Percentiles rank a stretch among this genome's conserved stretches.
phyloP scores from a whole-genome alignment of 1,284 basidiomycete genomes.

The Thecaphora thlaspeos region DNA sequence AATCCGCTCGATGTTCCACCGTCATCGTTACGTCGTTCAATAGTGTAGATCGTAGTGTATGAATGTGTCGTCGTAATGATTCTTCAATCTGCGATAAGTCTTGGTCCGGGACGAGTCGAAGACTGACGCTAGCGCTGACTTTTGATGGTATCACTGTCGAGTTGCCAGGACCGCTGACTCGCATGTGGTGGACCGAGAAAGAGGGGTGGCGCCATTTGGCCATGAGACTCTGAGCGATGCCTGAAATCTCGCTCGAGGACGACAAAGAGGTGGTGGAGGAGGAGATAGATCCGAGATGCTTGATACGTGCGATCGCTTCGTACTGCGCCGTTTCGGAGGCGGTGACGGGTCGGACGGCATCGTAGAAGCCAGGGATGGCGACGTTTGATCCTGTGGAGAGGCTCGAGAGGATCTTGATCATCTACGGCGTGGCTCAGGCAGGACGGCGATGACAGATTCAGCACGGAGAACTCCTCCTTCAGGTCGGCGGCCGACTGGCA shows the following conservation, averaged over 20 bases:
- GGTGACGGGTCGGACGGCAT: conserved; percentile 51
- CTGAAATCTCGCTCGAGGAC: neutral
- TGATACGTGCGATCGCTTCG: conserved; percentile 33
- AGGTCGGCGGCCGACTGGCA: too few relatives aligned
- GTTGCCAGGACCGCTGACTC: conserved; percentile 39
- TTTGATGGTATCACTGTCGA: conserved; percentile 47
- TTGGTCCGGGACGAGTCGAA: conserved; percentile 93
- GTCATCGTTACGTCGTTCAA: conserved; percentile 64
- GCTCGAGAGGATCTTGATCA: conserved; percentile 75
- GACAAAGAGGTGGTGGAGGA: neutral
- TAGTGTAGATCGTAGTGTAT: too few relatives aligned
- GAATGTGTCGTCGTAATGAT: conserved; percentile 67
- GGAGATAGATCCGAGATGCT: conserved; percentile 6
- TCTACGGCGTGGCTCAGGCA: conserved; percentile 46
- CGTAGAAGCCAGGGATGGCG: conserved; percentile 81
- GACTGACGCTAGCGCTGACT: conserved; percentile 50
- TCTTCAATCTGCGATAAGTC: conserved; percentile 70
- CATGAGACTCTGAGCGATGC: conserved; percentile 34
- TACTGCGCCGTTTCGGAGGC: conserved; percentile 56
- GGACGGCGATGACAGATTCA: neutral
- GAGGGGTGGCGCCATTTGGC: conserved; percentile 50
- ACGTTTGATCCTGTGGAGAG: conserved; percentile 66
- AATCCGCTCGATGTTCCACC: conserved; percentile 84
- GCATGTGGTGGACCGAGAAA: conserved; percentile 45
- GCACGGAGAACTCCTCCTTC: too few relatives aligned